Evolutionary conservation across 305 asterid genomes (phyloP), one percentile per base, ranked within the genome.

Genomic region (Andrographis paniculata): DNA sequence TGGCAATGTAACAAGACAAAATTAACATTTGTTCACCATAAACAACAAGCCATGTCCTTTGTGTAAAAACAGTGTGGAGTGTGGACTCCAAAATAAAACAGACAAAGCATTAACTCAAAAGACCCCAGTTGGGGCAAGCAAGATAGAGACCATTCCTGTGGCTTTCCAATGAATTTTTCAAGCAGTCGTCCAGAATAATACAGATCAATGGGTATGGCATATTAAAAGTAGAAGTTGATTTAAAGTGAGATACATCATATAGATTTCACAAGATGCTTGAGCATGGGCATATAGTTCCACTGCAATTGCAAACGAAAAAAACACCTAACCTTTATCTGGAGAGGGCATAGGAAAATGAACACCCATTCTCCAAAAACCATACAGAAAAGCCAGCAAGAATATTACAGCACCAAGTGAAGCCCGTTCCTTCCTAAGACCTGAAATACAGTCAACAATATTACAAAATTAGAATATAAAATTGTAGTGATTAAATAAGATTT

Each of bases 271-370:
- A 53, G 48, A 41, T 33, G 56, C 23, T 30, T 28, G 21, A 40
- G 14, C 39, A 27, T 50, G n/a, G n/a, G 24, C 56, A 44, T 7
- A 12, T 43, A 30, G 20, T 39, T 40, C 6, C 38, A 42, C 50
- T 17, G 30, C 18, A 9, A 57, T 48, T 50, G 20, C 54, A 39
- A 35, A 14, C 7, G 60, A 15, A 42, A 49, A 17, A 56, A 45
- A 48, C 50, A 17, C 21, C 66, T 21, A 53, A 89, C 99, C 96
- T 76, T 76, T 91, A 67, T 86, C 94, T 33, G 98, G 97, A 50
- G 98, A 85, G 62, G 95, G 99, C 99, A 91, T 91, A 21, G 98
- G 98, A 61, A 91, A 91, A 71, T 91, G 98, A 76, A 91, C 75
- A 23, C 96, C 98, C 84, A 86, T 68, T 55, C 94, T 83, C 99